These are phyloP conservation scores for Microbotryum intermedium DNA, from an alignment of 1,284 basidiomycete genomes.

Conservation along the genomic window DNA sequence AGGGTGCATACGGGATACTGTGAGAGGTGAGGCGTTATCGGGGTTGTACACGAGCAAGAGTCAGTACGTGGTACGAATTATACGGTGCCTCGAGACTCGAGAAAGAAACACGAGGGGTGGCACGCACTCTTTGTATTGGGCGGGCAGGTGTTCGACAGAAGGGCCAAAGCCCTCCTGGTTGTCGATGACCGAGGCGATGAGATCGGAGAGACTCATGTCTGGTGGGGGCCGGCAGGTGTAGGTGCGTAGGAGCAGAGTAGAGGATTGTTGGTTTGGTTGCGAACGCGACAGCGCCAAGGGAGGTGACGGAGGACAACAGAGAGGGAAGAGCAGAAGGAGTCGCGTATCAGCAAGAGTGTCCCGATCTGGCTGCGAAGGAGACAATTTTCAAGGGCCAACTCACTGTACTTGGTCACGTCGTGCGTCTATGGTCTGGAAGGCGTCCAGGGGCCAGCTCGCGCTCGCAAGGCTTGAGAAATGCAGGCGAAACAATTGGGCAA, in stretches of 20 bases:
- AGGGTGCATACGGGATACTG: conserved; percentile 86
- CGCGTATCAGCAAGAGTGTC: no score
- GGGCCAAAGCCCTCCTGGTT: conserved; percentile 32
- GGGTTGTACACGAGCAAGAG: not conserved
- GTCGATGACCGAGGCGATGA: conserved; percentile 27
- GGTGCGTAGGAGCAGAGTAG: not conserved
- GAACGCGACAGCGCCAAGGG: no score
- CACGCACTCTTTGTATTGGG: conserved; percentile 30
- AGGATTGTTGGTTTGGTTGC: not conserved
- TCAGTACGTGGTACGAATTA: not conserved
- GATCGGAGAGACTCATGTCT: conserved; percentile 19
- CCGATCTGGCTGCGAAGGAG: no score
- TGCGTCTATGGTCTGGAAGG: no score
- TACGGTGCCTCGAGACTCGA: not conserved
- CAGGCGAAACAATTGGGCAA: no score
- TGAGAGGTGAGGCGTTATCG: not conserved
- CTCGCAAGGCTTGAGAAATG: no score
- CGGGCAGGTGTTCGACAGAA: conserved; percentile 28
- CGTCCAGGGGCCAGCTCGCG: no score
- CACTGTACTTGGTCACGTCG: no score
- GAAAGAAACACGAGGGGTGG: not conserved
- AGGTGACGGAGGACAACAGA: no score
- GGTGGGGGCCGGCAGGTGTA: not conserved
- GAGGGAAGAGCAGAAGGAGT: no score
- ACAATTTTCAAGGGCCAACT: no score